Evolutionary conservation across 257 asterid species (phyloP).

Genomic region (Osmanthus fragrans): DNA sequence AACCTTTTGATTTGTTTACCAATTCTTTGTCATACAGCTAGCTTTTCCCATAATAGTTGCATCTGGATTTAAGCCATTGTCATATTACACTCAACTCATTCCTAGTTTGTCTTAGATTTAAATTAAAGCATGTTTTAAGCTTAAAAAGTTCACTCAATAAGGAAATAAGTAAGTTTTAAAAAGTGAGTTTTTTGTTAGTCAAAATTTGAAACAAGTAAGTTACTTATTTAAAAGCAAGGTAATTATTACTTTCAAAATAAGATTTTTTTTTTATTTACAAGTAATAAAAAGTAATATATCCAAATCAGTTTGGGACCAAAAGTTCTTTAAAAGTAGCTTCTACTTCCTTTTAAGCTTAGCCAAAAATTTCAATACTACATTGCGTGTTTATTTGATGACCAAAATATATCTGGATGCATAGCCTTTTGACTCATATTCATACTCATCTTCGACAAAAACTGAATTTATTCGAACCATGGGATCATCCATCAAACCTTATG

Average conservation of each 20-base stretch:
- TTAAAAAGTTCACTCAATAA: neutral
- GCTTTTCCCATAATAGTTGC: neutral
- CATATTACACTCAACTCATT: neutral
- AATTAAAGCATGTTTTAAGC: neutral
- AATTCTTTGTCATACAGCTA: neutral
- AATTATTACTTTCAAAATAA: neutral
- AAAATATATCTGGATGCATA: too few relatives aligned
- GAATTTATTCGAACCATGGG: too few relatives aligned
- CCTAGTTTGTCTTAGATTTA: neutral
- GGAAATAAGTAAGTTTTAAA: neutral
- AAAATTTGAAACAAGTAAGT: neutral
- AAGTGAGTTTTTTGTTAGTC: neutral
- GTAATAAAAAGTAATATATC: neutral
- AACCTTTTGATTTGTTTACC: neutral
- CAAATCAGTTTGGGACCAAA: neutral
- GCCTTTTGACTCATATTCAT: too few relatives aligned
- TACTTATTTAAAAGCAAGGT: neutral
- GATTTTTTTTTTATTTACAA: neutral
- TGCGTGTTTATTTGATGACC: too few relatives aligned
- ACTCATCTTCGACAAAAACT: too few relatives aligned
- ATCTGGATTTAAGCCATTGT: neutral
- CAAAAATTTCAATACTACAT: too few relatives aligned
- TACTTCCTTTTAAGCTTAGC: too few relatives aligned
- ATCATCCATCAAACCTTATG: too few relatives aligned
- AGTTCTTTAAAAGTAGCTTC: neutral